Evolutionary conservation across 2,329 filamentous ascomycete species (phyloP).

Genomic region (Passalora sequoiae): DNA sequence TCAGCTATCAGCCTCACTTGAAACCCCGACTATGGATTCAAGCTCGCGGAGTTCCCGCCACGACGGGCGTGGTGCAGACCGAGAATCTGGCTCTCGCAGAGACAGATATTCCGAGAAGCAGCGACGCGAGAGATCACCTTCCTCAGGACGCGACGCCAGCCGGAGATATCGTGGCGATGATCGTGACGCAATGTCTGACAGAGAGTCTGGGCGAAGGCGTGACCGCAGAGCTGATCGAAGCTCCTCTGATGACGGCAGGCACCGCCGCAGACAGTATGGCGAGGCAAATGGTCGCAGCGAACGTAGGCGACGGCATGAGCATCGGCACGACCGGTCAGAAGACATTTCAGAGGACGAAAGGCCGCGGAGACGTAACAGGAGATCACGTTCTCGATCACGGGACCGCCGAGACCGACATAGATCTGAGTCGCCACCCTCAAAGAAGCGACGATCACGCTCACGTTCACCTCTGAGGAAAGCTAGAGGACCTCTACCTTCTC

Average conservation of each 20-base stretch:
- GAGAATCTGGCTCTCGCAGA: no score
- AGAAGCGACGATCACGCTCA: slow-evolving; percentile 31
- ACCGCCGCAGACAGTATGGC: slow-evolving; percentile 2
- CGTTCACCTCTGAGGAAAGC: slow-evolving; percentile 40
- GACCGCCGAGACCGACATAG: slow-evolving; percentile 21
- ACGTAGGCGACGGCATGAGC: slow-evolving; percentile 7
- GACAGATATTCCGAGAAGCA: no score
- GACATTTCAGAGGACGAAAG: slow-evolving; percentile 10
- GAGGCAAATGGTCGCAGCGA: slow-evolving; percentile 5
- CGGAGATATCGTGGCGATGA: not conserved
- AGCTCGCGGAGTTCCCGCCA: not conserved
- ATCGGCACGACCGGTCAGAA: slow-evolving; percentile 10
- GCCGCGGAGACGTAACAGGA: slow-evolving; percentile 18
- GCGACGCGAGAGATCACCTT: no score
- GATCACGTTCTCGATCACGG: slow-evolving; percentile 19
- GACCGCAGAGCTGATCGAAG: not conserved
- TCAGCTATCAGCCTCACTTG: no score
- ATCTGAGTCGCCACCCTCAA: slow-evolving; percentile 29
- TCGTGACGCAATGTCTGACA: no score
- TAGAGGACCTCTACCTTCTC: slow-evolving; percentile 42
- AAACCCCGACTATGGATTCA: not conserved
- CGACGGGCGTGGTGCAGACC: not conserved
- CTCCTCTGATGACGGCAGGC: not conserved
- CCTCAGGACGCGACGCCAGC: not conserved
- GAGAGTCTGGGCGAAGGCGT: not conserved